phyloP scores from a whole-genome alignment of 2,329 filamentous ascomycete species.

The Cladosporium austrohemisphaericum region DNA sequence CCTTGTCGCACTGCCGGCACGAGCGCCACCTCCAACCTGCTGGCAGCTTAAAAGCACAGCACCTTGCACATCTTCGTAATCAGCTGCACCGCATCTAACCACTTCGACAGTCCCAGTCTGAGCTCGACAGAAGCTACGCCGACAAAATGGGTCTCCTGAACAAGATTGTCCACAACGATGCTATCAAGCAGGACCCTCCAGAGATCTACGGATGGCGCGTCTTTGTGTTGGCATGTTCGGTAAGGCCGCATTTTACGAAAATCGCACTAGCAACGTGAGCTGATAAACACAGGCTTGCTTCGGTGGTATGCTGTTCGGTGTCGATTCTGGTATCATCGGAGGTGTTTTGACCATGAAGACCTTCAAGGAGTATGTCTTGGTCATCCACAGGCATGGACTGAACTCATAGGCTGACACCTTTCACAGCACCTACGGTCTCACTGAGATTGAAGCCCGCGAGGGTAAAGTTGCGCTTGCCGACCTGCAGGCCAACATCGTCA shows the following conservation, averaged over 20 bases:
- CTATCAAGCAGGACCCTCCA: conserved; percentile 63
- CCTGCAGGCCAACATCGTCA: conserved; percentile 65
- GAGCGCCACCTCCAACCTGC: conserved; percentile 6
- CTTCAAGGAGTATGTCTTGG: conserved; percentile 49
- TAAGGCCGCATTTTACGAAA: conserved; percentile 60
- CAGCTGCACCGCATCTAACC: neutral
- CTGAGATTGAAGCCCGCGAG: conserved; percentile 25
- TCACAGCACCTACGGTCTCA: conserved; percentile 52
- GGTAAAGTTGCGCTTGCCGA: conserved; percentile 45
- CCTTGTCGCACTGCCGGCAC: conserved; percentile 3
- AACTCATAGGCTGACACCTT: conserved; percentile 1
- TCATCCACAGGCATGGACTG: too few species aligned
- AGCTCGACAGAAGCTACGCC: conserved; percentile 6
- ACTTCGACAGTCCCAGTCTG: conserved; percentile 2
- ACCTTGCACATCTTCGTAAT: conserved; percentile 5
- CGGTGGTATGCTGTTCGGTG: conserved; percentile 65
- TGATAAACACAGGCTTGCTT: conserved; percentile 51
- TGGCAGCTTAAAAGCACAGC: conserved; percentile 11
- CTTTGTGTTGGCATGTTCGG: conserved; percentile 58
- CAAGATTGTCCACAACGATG: conserved; percentile 63
- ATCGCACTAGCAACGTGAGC: conserved; percentile 41
- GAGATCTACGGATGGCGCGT: conserved; percentile 70
- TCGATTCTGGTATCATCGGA: conserved; percentile 65
- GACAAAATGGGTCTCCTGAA: conserved; percentile 43
- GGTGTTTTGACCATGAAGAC: conserved; percentile 60